Evolutionary conservation across 2,329 filamentous ascomycete genomes (phyloP), one percentile per base, ranked within the genome.

Genomic region (Fusarium vanettenii): DNA sequence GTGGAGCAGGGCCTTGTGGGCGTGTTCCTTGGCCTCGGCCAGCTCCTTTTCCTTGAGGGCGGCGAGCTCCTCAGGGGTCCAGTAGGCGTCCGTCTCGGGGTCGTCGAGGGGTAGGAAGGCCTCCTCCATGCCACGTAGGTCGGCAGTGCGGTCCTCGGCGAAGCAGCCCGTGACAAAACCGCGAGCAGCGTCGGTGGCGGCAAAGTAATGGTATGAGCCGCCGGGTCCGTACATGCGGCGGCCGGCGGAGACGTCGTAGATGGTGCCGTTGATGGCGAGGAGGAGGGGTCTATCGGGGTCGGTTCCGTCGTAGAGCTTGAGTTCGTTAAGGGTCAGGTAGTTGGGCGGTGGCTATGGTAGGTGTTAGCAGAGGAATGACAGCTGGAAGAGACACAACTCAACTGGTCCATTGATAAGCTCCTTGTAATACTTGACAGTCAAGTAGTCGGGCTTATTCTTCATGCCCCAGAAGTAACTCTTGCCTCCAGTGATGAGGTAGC

Each of bases 121-220:
- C 73, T 92, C 89, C 85, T 98, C 97, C 6, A 94, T 92, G 55
- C 97, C 97, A 71, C 94, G 90, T 82, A 98, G 85, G 85, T 99
- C 97, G 5, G 93, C 89, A 2, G 92, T 97, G 35, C 92, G 87
- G 86, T 99, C 97, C 73, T 95, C 92, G 43, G 90, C 86, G 85
- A 99, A 99, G 83, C 97, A 99, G 20, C 94, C 95, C 3, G 97
- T 98, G 11, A 99, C 92, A 83, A 95, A 99, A 22, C 92, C 95
- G 59, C 97, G 92, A 16, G 93, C 91, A 37, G 96, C 95, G 84
- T 99, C 97, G 72, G 89, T 89, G 70, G 96, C 97, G 0, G 95
- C 91, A 83, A 99, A 98, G 85, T 93, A 92, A 79, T 92, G 89
- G 87, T 99, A 99, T 41, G 91, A 91, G 6, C 95, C 97, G 31